Percentiles rank a stretch among this genome's conserved stretches.
Conservation (phyloP, 495 filamentous ascomycete species). For the Penicillium odoratum region DNA sequence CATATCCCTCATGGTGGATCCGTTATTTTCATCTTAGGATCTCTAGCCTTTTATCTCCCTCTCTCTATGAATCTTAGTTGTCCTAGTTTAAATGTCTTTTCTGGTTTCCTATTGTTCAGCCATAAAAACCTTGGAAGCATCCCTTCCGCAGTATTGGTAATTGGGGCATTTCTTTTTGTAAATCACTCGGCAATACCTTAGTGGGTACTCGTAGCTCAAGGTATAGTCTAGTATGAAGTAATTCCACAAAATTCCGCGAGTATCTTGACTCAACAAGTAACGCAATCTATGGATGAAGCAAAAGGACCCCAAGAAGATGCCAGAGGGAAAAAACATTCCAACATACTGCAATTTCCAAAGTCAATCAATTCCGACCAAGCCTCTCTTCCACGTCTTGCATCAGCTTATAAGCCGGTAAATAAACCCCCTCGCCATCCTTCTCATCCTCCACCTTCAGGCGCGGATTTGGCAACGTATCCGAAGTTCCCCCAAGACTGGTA, state of each 20-base stretch:
- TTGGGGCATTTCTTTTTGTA: too few relatives aligned
- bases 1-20: too few relatives aligned
- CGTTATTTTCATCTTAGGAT: too few relatives aligned
- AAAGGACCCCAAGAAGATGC: not conserved
- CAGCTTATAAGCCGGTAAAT: constrained; percentile 84
- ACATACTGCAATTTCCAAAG: not conserved
- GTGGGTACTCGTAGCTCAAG: not conserved
- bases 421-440: constrained; percentile 40
- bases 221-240: constrained; percentile 15
- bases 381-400: constrained; percentile 82
- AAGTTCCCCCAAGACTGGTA: constrained; percentile 84
- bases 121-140: constrained; percentile 9
- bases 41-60: too few relatives aligned
- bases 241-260: constrained; percentile 8
- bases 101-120: constrained; percentile 1
- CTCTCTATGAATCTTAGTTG: not conserved
- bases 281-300: constrained; percentile 16
- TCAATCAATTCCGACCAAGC: constrained; percentile 67
- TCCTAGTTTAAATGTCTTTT: not conserved
- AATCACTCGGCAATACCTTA: constrained; percentile 1
- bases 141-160: constrained; percentile 18
- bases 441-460: constrained; percentile 52
- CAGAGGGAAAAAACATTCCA: not conserved
- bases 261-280: not conserved
- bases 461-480: constrained; percentile 89